These are phyloP conservation scores for Saturnispora zaruensis DNA, from an alignment of 805 yeast species.

Conservation along the genomic window DNA sequence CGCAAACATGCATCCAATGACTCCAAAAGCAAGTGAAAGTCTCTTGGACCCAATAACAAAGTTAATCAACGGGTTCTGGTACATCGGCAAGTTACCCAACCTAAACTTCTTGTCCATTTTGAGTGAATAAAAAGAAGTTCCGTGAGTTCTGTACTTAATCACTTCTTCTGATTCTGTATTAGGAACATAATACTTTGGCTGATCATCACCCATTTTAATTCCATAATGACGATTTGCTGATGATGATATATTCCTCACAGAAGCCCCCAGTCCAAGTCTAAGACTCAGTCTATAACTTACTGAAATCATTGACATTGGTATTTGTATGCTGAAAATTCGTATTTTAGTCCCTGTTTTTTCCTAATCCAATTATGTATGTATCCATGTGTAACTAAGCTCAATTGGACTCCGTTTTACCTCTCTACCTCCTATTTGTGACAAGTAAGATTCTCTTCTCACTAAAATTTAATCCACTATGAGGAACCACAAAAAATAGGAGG, in stretches of 20 bases:
- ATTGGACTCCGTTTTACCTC: neutral
- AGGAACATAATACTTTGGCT: constrained; percentile 21
- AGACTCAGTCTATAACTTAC: neutral
- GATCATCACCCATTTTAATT: constrained; percentile 27
- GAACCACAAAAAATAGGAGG: neutral
- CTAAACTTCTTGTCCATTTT: constrained; percentile 44
- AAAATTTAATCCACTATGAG: neutral
- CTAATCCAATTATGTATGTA: neutral
- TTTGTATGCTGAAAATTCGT: too few species aligned
- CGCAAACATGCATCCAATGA: constrained; percentile 54
- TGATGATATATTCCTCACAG: neutral
- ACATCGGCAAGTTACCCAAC: constrained; percentile 52
- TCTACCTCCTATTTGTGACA: neutral
- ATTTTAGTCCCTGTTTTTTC: neutral
- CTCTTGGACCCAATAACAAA: constrained; percentile 57
- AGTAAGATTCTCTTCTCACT: neutral
- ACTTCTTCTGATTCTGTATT: constrained; percentile 17
- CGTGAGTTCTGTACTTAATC: constrained; percentile 24
- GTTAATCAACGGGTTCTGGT: constrained; percentile 53
- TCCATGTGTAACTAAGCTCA: neutral
- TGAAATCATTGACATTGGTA: neutral
- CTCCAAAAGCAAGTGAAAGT: constrained; percentile 51
- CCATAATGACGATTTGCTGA: neutral
- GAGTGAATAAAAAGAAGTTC: constrained; percentile 22
- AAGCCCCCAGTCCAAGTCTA: neutral